Base-by-base conservation (phyloP, 1,284 basidiomycete genomes). In the Caloboletus firmus region DNA sequence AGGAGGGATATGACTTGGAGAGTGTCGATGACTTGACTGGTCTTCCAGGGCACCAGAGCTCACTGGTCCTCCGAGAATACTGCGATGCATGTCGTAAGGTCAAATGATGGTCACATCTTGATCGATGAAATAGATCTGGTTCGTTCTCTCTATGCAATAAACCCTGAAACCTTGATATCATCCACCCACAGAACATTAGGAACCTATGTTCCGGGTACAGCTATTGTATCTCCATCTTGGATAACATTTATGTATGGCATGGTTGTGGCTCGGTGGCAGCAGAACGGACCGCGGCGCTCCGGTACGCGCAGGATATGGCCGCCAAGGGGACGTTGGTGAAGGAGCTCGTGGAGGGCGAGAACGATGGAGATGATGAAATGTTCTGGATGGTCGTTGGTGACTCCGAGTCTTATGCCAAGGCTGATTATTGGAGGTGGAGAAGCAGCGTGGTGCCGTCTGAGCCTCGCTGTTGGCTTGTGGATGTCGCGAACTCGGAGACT, bases 381-480 rank as follows among this genome's bases (percentile, higher is more conserved):
- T 91, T 92, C 64, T 90, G 89, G 87, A 84, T 89, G 82, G 79
- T 88, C 43, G 75, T 92, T 11, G 89, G 89, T 10, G 81, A 89
- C 22, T 43, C 65, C 26, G 82, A 83, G 0, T 78, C 78, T 2
- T 89, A 84, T 65, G 88, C 88, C 5, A 82, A 79, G 43, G 89
- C 89, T 2, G 82, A 90, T 61, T 86, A 91, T 66, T 92, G 89
- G 89, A 79, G 71, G 60, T 92, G 86, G 85, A 78, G 84, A 61
- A 70, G 72, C 17, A 65, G 62, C 12, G 67, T 75, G 26, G 53
- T 66, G n/a, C 60, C 67, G 10, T 61, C 64, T 5, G 76, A 78
- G 40, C 82, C 82, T 45, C 73, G 73, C 46, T 71, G 83, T 22
- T 90, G 87, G 86, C 71, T 73, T 34, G 76, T 90, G 26, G 76